Percentiles rank a stretch among this genome's conserved stretches.
These are phyloP conservation scores for Kwoniella dejecticola DNA, from an alignment of 768 basidiomycete genomes.

Conservation along the genomic window DNA sequence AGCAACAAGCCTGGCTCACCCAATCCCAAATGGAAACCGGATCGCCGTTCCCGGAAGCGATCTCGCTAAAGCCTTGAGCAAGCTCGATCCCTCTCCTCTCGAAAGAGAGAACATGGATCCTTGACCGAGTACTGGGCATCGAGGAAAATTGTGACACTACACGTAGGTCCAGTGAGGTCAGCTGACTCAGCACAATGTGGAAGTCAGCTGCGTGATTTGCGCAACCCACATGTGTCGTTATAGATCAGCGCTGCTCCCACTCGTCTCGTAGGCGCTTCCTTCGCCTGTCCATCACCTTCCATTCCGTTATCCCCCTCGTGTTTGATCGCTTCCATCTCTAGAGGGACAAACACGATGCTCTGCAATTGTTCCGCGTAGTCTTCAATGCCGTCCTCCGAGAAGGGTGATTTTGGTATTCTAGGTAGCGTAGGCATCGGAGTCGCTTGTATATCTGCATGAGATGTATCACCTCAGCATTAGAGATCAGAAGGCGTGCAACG, in stretches of 20 bases:
- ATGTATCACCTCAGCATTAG: too few relatives aligned
- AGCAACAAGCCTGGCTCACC: slow-evolving; percentile 22
- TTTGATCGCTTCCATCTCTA: neutral
- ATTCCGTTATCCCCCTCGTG: neutral
- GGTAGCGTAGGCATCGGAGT: slow-evolving; percentile 35
- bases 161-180: neutral
- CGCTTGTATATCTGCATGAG: slow-evolving; percentile 20
- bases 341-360: slow-evolving; percentile 24
- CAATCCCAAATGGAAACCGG: slow-evolving; percentile 32
- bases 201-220: too few relatives aligned
- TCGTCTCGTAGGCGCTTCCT: neutral
- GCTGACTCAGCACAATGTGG: neutral
- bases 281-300: slow-evolving; percentile 4
- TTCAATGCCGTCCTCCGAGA: neutral
- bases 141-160: too few relatives aligned
- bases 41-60: slow-evolving; percentile 18
- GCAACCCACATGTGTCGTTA: slow-evolving; percentile 24
- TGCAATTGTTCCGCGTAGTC: slow-evolving; percentile 15
- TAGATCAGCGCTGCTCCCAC: slow-evolving; percentile 26
- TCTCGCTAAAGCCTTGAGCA: slow-evolving; percentile 35
- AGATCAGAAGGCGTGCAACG: neutral
- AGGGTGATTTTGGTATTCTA: neutral
- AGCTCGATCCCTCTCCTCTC: slow-evolving; percentile 33
- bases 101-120: slow-evolving; percentile 23
- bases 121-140: neutral